A percentile compares a stretch with the other conserved stretches of the same genome.
These are phyloP conservation scores for Prunella vulgaris DNA, from an alignment of 257 asterid species.

Conservation along the genomic window DNA sequence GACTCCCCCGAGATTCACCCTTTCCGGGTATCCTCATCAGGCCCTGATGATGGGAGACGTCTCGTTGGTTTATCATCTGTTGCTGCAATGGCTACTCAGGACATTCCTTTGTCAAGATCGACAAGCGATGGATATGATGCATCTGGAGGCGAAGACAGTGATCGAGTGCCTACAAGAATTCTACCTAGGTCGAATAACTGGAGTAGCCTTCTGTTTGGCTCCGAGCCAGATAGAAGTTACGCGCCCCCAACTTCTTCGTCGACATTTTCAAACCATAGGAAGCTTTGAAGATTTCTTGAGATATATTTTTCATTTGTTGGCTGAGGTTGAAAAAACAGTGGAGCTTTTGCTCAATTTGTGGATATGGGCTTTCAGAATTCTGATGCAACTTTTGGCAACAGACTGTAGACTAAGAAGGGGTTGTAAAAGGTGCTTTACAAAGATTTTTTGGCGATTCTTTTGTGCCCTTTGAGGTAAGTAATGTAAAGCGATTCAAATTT, in stretches of 20 bases:
- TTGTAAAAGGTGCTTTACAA: constrained; percentile 19
- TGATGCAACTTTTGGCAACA: constrained; percentile 15
- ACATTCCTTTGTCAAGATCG: constrained; percentile 66
- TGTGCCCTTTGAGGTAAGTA: constrained; percentile 5
- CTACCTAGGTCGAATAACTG: constrained; percentile 57
- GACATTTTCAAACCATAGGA: constrained; percentile 38
- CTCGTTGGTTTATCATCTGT: constrained; percentile 42
- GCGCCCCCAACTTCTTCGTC: constrained; percentile 50
- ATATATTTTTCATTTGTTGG: constrained; percentile 49
- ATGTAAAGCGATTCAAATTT: background rate
- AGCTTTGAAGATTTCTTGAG: constrained; percentile 36
- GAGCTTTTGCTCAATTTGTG: background rate
- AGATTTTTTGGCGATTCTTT: constrained; percentile 12
- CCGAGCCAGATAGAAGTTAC: constrained; percentile 49
- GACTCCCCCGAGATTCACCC: constrained; percentile 83
- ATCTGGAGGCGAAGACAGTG: constrained; percentile 98
- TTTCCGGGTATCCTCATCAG: constrained; percentile 53
- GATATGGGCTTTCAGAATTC: background rate
- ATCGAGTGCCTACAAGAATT: constrained; percentile 61
- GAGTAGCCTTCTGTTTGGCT: constrained; percentile 67
- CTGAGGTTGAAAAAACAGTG: constrained; percentile 4
- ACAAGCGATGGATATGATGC: constrained; percentile 97
- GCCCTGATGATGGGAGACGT: constrained; percentile 52
- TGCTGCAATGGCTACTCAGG: constrained; percentile 34
- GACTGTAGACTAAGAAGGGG: constrained; percentile 6